Base-by-base conservation (phyloP, 2,329 filamentous ascomycete genomes). In the Fusarium pseudograminearum region DNA sequence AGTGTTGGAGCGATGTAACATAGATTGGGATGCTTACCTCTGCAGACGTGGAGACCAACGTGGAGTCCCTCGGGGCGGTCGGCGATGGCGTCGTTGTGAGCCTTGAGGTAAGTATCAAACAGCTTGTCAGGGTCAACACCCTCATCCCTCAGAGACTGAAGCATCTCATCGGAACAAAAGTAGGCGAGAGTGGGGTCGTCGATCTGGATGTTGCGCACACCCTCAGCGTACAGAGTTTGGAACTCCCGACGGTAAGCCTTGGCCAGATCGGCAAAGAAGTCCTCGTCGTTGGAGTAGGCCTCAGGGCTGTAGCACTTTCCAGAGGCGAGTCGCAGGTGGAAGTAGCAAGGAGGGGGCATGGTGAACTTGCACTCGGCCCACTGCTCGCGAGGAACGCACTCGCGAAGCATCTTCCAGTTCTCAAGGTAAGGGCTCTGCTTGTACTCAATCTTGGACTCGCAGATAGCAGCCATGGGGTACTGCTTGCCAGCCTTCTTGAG, bases 31-130 rank as follows among this genome's bases (percentile, higher is more conserved):
- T 6, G 36, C 72, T 56, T 33, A 78, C 76, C 79, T 73, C 80
- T 72, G 75, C 80, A 81, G 62, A 93, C 82, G 77, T 93, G 91
- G 14, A 93, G 86, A 18, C 91, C 91, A 4, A 93, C 81, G 73
- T 93, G 90, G 78, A 93, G 85, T 70, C 91, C 90, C 8, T 82
- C 79, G 0, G 90, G 90, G 1, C 88, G 83, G 67, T 84, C 83
- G 30, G 83, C 80, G 72, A 92, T 85, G 76, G 87, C 90, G 76
- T 91, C 89, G 76, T 93, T 93, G 83, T 93, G 92, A 72, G 91
- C 87, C 77, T 87, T 86, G 78, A 93, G 87, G 76, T 93, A 93
- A 33, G 87, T 84, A 71, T 91, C 87, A 52, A 93, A 85, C 68
- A 92, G 85, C 65, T 87, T 86, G 38, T 91, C 89, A 15, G 89